Base-by-base conservation (phyloP, 768 basidiomycete species). In the Leccinum boreale region DNA sequence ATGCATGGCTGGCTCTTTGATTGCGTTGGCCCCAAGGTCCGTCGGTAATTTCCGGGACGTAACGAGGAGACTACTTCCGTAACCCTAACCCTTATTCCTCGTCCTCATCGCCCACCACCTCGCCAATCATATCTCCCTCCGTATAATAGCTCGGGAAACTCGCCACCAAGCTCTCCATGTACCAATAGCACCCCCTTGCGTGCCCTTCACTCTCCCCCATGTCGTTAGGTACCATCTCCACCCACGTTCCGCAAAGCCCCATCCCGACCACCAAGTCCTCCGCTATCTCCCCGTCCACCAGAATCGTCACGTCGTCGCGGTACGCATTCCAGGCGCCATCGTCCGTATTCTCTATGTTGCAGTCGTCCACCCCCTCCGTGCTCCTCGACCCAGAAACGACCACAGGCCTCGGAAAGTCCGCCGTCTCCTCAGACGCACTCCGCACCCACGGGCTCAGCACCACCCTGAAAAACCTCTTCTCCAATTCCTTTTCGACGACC, bases 401-500 rank as follows among this genome's bases (percentile, higher is more conserved):
- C 28, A 60, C 57, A 5, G 79, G 78, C 29, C 62, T 58, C 8
- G 58, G 46, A 46, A 80, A 74, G 58, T 76, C 74, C 26, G 58
- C 61, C 21, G 72, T 75, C 35, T 73, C 72, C 60, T 76, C 76
- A 15, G 67, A 68, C 12, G 21, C 47, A 6, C 44, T 53, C 39
- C 21, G 29, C 23, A 72, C 54, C 87, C 85, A 88, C 14, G 86
- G 85, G 31, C 69, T 75, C 50, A 87, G 63, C 15, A 82, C 75
- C 45, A 86, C 73, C 58, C 74, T 74, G 42, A 75, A 78, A 50
- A 86, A 75, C 21, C 61, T 66, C 17, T 66, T 62, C 26, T 69
- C 74, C 23, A 87, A 68, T 28, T 72, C 78, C 26, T 71, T 69
- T 64, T 85, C 82, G 24, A 83, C 74, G 3, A 71, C 50, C 15